Conservation (phyloP, 495 filamentous ascomycete species). For the Massariosphaeria phaeospora region DNA sequence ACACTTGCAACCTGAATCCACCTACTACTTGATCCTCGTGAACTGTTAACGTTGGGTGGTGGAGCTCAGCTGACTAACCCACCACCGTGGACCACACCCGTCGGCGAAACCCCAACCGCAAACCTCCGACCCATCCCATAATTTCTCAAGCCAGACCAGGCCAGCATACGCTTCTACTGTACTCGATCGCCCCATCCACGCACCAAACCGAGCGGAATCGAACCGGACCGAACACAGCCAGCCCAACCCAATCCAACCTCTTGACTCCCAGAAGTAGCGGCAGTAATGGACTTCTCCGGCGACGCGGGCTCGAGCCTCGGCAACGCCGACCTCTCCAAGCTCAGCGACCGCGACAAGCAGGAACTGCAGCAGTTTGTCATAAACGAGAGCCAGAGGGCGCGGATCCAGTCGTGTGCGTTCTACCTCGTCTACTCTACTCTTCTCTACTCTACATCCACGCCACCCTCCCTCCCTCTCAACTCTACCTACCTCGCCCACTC, state of each 20-base stretch:
- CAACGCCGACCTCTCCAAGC: constrained; percentile 59
- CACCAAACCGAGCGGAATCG: neutral
- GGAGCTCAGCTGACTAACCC: too few relatives aligned
- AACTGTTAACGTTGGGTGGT: too few relatives aligned
- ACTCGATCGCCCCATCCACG: neutral
- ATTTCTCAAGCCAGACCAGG: too few relatives aligned
- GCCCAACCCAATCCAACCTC: neutral
- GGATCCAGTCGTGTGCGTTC: constrained; percentile 69
- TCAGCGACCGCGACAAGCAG: constrained; percentile 75
- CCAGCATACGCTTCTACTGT: too few relatives aligned
- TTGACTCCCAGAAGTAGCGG: neutral
- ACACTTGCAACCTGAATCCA: too few relatives aligned
- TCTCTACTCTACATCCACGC: neutral
- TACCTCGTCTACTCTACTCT: neutral
- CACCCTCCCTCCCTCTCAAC: neutral
- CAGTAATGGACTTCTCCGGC: constrained; percentile 12
- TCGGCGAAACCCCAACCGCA: too few relatives aligned
- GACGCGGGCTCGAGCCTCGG: neutral
- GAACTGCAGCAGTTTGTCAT: constrained; percentile 78
- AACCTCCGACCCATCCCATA: too few relatives aligned
- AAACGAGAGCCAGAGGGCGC: constrained; percentile 74
- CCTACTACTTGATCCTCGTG: too few relatives aligned
- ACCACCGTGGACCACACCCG: too few relatives aligned
- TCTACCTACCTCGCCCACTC: neutral
- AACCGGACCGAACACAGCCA: neutral